Conservation (phyloP, 768 basidiomycete genomes). For the Asterophora parasitica region DNA sequence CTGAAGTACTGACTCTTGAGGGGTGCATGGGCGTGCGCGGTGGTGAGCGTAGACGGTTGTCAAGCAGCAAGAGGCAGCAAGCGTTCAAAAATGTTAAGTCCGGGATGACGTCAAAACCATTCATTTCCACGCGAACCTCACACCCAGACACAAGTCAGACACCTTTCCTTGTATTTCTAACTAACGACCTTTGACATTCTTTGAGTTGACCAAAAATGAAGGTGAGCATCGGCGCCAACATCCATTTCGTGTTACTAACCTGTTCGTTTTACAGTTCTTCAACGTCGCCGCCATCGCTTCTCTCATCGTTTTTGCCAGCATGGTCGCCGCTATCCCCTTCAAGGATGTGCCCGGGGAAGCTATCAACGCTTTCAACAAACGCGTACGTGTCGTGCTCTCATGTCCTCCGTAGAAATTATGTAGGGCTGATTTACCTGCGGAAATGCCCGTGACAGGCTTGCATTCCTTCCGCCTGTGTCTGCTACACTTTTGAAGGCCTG, state of each 20-base stretch:
- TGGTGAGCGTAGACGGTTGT: too few relatives aligned
- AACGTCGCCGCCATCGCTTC: constrained; percentile 5
- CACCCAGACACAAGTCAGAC: too few relatives aligned
- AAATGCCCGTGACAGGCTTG: constrained; percentile 11
- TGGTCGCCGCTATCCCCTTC: constrained; percentile 8
- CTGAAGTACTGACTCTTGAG: too few relatives aligned
- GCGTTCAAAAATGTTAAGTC: too few relatives aligned
- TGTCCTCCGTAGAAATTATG: not conserved
- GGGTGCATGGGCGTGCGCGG: too few relatives aligned
- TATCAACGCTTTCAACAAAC: constrained; percentile 5
- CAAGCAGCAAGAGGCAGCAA: too few relatives aligned
- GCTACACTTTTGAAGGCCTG: constrained; percentile 10
- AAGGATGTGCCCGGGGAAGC: too few relatives aligned
- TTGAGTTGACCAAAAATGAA: constrained; percentile 7
- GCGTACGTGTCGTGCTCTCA: not conserved
- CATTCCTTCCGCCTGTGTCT: constrained; percentile 10
- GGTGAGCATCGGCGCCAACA: not conserved
- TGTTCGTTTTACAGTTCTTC: constrained; percentile 9
- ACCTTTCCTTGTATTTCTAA: too few relatives aligned
- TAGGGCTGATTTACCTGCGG: not conserved
- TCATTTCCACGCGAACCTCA: too few relatives aligned
- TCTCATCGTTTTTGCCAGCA: constrained; percentile 12
- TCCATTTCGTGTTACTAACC: not conserved
- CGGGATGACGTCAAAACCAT: too few relatives aligned
- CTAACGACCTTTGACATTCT: not conserved